Base-by-base conservation (phyloP, 345 rosid genomes). In the Lepidium didymum region DNA sequence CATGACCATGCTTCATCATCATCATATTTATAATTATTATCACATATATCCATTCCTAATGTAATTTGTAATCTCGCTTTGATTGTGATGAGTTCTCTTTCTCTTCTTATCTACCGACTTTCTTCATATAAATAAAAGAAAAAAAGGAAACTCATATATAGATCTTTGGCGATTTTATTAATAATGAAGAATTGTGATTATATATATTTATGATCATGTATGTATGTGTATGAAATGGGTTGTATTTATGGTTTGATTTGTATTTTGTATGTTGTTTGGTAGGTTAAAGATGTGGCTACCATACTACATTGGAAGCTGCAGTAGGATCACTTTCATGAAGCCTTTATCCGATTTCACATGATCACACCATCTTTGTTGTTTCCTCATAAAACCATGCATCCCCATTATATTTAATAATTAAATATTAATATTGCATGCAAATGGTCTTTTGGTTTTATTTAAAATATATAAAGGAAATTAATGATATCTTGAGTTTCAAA, bases 211-310 rank as follows among this genome's bases (percentile, higher is more conserved):
- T 27, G 31, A 4, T 27, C 31, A 27, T 27, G 31, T 27, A 27
- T 27, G 31, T 71, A 77, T 75, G n/a, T 70, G 29, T 35, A 35
- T 43, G 15, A 53, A 44, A 27, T 54, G 16, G 64, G 16, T 65
- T 65, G 71, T 56, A 64, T 45, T 42, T 65, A 81, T 75, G 81
- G 69, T 81, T 67, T 78, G 73, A 81, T 78, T 66, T 67, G 31
- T 73, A 80, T 62, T 76, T 56, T 68, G 21, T 57, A 73, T 36
- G 63, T 73, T 69, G 67, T 77, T 82, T 84, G 81, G 63, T 86
- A 90, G 96, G 96, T 92, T 69, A 92, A 87, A 86, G 98, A 92
- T 90, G 98, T 92, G 85, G 96, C 98, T 79, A 87, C 96, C 70
- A 86, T 92, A 69, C 96, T 92, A 62, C 98, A 92, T 81, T 92